These are phyloP conservation scores for Aspergillus fijiensis DNA, from an alignment of 2,329 filamentous ascomycete genomes.

Conservation along the genomic window DNA sequence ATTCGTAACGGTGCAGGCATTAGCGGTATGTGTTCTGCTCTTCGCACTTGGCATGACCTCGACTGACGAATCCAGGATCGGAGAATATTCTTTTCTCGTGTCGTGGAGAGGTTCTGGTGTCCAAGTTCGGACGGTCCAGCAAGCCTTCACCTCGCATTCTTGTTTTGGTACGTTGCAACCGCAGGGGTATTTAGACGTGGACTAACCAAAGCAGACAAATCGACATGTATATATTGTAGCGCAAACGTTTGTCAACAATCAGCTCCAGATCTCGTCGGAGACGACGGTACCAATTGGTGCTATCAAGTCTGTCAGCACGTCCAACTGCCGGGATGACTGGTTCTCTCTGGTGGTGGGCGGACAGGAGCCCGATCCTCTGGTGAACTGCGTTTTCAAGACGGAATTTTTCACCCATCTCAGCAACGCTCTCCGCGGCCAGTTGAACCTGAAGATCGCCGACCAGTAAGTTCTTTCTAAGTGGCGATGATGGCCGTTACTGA, in stretches of 20 bases:
- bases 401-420: slow-evolving; percentile 94
- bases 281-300: slow-evolving; percentile 78
- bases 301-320: slow-evolving; percentile 83
- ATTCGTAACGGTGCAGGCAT: slow-evolving; percentile 74
- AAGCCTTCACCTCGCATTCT: slow-evolving; percentile 85
- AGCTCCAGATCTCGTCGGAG: slow-evolving; percentile 78
- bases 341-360: slow-evolving; percentile 86
- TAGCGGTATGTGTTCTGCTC: slow-evolving; percentile 53
- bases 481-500: slow-evolving; percentile 10
- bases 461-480: slow-evolving; percentile 45
- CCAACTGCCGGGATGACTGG: slow-evolving; percentile 89
- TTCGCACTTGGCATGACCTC: background rate
- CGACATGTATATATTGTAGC: slow-evolving; percentile 86
- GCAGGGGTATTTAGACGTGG: background rate
- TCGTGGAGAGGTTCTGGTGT: slow-evolving; percentile 82
- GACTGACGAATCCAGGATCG: slow-evolving; percentile 30
- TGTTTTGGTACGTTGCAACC: slow-evolving; percentile 57
- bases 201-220: slow-evolving; percentile 55
- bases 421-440: slow-evolving; percentile 72
- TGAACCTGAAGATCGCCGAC: slow-evolving; percentile 80
- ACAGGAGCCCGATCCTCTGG: slow-evolving; percentile 87
- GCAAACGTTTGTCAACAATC: slow-evolving; percentile 77
- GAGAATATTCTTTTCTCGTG: slow-evolving; percentile 87
- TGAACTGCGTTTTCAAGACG: slow-evolving; percentile 94
- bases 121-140: slow-evolving; percentile 94